These are phyloP conservation scores for Xylariaceae sp. DNA, from an alignment of 2,329 filamentous ascomycete genomes.

Conservation along the genomic window DNA sequence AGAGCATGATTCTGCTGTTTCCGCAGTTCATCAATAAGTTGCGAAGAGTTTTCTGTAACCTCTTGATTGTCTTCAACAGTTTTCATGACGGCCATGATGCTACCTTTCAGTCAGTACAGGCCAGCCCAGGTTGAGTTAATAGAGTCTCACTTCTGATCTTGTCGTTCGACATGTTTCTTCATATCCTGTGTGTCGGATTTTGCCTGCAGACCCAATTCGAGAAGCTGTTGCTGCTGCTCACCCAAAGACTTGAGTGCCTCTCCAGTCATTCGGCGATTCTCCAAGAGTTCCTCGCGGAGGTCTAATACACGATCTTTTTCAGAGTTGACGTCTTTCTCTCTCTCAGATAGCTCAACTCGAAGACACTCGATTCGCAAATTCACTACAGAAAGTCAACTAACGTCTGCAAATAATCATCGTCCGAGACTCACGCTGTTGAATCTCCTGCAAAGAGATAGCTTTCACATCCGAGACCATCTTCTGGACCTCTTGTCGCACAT, in stretches of 20 bases:
- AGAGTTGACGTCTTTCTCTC: constrained; percentile 19
- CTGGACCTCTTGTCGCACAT: constrained; percentile 14
- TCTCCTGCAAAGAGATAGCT: constrained; percentile 10
- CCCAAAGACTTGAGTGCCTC: constrained; percentile 16
- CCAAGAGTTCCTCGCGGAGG: constrained; percentile 19
- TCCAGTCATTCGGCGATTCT: constrained; percentile 17
- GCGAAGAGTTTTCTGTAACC: constrained; percentile 3
- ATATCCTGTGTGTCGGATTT: constrained; percentile 9
- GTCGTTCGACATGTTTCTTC: constrained; percentile 10
- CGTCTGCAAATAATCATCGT: neutral
- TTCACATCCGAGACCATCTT: constrained; percentile 15
- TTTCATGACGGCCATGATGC: constrained; percentile 19
- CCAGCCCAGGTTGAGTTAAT: neutral
- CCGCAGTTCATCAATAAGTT: constrained; percentile 16
- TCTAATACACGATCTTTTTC: constrained; percentile 16
- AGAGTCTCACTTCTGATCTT: constrained; percentile 21
- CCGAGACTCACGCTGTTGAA: constrained; percentile 18
- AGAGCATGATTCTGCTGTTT: constrained; percentile 13
- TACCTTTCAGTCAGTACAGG: constrained; percentile 10
- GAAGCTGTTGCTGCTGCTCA: constrained; percentile 18
- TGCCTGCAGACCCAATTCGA: constrained; percentile 14
- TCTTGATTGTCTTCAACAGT: constrained; percentile 13
- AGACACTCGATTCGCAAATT: constrained; percentile 15
- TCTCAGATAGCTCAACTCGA: constrained; percentile 16
- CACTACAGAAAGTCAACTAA: constrained; percentile 19